Base-by-base conservation (phyloP, 495 filamentous ascomycete species). In the Thermothielavioides terrestris region DNA sequence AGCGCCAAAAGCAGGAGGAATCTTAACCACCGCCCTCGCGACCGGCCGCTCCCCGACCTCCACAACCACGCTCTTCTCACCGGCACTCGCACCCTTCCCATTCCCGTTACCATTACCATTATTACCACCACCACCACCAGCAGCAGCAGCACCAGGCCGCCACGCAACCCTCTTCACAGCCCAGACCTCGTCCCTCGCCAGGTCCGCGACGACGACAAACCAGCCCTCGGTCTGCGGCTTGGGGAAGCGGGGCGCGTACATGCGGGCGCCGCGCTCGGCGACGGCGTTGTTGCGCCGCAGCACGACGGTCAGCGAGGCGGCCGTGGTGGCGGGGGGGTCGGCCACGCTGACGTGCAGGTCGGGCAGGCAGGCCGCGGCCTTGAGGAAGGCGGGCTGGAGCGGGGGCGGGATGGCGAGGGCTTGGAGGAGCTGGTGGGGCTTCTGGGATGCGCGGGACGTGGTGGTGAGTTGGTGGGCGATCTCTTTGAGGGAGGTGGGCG, bases 201-300 rank as follows among this genome's bases (percentile, higher is more conserved):
- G 66, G 53, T 88, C 80, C 4, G 78, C 76, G 1, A 94, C 74
- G 32, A 97, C 50, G 6, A 91, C 76, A 64, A 97, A 96, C 78
- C 81, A 97, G 1, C 94, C 90, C 65, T 98, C 92, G 0, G 86
- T 89, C 64, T 98, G 92, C 20, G 88, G 81, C 67, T 98, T 98
- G 0, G 92, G 94, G 68, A 92, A 97, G 4, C 77, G 75, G 8
- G 92, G 91, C 0, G 92, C 87, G 54, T 81, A 94, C 52, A 95
- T 83, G 28, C 82, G 75, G 56, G 75, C 83, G 17, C 85, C 83
- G 14, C 74, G 65, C 54, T 80, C 77, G 0, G 65, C 68, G 27
- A 81, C 62, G 14, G 74, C 53, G 67, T 96, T 96, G 42, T 77
- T 69, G 0, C 92, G 79, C 11, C 73, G 69, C 9, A 96, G 54